Percentiles rank a stretch among this genome's conserved stretches.
Evolutionary conservation across 129 eudicot species (phyloP).

Genomic region (Pulicaria dysenterica): DNA sequence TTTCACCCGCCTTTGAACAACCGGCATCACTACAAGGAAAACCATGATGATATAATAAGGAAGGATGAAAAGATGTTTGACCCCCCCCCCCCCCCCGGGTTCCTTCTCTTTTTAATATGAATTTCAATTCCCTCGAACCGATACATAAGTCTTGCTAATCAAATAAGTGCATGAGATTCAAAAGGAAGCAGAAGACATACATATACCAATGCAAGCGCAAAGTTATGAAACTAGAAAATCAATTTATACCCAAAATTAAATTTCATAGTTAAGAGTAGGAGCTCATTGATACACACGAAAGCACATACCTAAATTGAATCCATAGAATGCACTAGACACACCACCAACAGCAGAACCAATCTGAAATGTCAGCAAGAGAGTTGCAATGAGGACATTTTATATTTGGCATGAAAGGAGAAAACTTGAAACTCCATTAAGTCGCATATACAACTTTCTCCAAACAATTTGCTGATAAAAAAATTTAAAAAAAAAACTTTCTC

Average conservation of each 20-base stretch:
- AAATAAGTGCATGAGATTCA: neutral
- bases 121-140: neutral
- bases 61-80: neutral
- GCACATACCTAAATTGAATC: slow-evolving; percentile 67
- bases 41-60: neutral
- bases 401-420: neutral
- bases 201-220: neutral
- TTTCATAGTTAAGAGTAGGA: neutral
- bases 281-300: neutral
- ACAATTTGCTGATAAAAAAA: too few species aligned
- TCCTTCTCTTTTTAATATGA: neutral
- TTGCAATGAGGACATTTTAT: neutral
- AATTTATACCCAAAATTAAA: neutral
- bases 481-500: neutral
- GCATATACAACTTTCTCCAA: too few species aligned
- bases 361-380: slow-evolving; percentile 30
- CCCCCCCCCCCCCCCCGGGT: neutral
- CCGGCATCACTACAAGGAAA: slow-evolving; percentile 70
- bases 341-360: slow-evolving; percentile 99
- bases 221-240: neutral
- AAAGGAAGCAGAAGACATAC: neutral
- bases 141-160: neutral
- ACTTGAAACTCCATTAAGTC: too few species aligned
- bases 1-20: slow-evolving; percentile 75
- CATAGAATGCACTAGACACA: slow-evolving; percentile 78